These are phyloP conservation scores for Blastocrithidia nonstop DNA, from an alignment of 208 protist species.

Conservation along the genomic window DNA sequence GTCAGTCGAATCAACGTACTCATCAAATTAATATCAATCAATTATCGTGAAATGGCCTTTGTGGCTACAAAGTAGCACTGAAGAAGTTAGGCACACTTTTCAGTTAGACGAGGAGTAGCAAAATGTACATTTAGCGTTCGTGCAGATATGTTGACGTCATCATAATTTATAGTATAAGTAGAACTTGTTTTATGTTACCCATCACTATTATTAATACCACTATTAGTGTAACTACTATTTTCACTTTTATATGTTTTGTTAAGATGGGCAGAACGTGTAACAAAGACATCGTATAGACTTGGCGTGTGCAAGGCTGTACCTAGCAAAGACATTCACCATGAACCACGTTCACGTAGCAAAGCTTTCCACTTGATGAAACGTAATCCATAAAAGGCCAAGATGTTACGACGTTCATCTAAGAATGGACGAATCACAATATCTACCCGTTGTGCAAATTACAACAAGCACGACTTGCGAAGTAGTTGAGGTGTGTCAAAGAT, in stretches of 20 bases:
- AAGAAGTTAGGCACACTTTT: conserved; percentile 27
- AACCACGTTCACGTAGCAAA: conserved; percentile 7
- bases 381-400: conserved; percentile 4
- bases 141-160: not conserved
- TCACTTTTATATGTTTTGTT: too few relatives aligned
- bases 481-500: conserved; percentile 16
- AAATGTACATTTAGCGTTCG: not conserved
- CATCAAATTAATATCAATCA: conserved; percentile 60
- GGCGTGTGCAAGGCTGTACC: conserved; percentile 6
- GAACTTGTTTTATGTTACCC: too few relatives aligned
- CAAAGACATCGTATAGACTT: too few relatives aligned
- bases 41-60: conserved; percentile 23
- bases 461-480: conserved; percentile 17
- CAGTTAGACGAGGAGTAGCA: conserved; percentile 22
- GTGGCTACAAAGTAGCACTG: conserved; percentile 56
- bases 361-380: conserved; percentile 2
- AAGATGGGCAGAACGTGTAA: too few relatives aligned
- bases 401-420: conserved; percentile 9
- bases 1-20: conserved; percentile 54
- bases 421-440: conserved; percentile 40
- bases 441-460: conserved; percentile 45
- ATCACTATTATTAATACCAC: not conserved
- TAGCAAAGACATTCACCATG: conserved; percentile 22
- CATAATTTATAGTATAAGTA: not conserved
- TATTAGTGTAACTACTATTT: too few relatives aligned